Conservation (phyloP, 1,139 yeast species). For the Suhomyces atakaporum region DNA sequence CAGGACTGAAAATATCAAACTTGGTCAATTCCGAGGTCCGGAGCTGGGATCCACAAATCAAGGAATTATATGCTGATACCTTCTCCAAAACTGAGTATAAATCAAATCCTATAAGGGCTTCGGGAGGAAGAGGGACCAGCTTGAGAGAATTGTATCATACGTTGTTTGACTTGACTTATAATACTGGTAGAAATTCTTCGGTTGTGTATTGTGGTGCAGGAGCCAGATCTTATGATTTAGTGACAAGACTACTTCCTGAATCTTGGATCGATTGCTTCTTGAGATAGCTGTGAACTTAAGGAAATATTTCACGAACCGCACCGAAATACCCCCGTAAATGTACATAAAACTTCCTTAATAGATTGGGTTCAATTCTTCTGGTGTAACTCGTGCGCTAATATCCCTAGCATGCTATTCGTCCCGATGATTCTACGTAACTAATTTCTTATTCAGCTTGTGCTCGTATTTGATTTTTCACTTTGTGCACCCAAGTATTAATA, state of each 20-base stretch:
- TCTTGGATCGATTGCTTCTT: conserved; percentile 32
- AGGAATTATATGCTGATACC: conserved; percentile 34
- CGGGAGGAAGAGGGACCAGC: conserved; percentile 39
- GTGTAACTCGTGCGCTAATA: too few species aligned
- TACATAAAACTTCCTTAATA: too few species aligned
- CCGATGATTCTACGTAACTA: too few species aligned
- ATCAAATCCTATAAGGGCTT: conserved; percentile 36
- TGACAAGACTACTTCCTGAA: conserved; percentile 37
- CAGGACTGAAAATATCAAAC: conserved; percentile 30
- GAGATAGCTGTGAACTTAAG: conserved; percentile 1
- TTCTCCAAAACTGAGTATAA: conserved; percentile 38
- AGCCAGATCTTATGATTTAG: conserved; percentile 45
- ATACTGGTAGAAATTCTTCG: conserved; percentile 25
- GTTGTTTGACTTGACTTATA: conserved; percentile 55
- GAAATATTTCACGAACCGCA: too few species aligned
- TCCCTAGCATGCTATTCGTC: too few species aligned
- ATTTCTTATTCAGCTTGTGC: too few species aligned
- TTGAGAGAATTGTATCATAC: conserved; percentile 54
- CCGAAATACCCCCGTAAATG: too few species aligned
- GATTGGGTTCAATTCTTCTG: too few species aligned
- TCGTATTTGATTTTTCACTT: too few species aligned
- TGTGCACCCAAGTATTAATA: too few species aligned
- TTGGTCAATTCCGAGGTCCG: conserved; percentile 41
- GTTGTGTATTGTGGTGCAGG: conserved; percentile 54
- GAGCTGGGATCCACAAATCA: conserved; percentile 45